A percentile compares a stretch with the other conserved stretches of the same genome.
Conservation (phyloP, 257 asterid species). For the Cordia subcordata region DNA sequence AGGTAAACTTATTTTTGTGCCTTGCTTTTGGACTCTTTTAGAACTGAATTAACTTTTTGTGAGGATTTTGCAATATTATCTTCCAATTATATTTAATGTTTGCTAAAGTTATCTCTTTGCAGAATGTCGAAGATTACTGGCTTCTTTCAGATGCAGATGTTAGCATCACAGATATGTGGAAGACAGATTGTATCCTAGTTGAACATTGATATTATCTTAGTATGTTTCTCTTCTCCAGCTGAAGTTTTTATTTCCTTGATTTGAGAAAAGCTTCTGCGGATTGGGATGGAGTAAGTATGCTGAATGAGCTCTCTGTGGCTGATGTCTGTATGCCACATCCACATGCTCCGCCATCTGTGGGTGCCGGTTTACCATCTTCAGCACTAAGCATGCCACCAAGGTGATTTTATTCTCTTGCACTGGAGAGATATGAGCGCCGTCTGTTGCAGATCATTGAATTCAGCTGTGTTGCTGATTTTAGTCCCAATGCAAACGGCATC, state of each 20-base stretch:
- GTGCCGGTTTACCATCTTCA: slow-evolving; percentile 28
- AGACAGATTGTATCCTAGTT: slow-evolving; percentile 58
- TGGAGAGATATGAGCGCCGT: neutral
- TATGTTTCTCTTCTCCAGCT: neutral
- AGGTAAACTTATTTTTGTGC: neutral
- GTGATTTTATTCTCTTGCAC: slow-evolving; percentile 22
- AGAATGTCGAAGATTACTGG: slow-evolving; percentile 93
- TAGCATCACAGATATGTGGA: slow-evolving; percentile 97
- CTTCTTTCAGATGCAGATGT: slow-evolving; percentile 69
- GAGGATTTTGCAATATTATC: neutral
- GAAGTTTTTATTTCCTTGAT: slow-evolving; percentile 8
- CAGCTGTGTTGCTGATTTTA: neutral
- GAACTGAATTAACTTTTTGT: neutral
- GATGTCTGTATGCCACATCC: slow-evolving; percentile 39
- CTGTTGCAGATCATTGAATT: neutral
- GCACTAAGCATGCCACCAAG: slow-evolving; percentile 43
- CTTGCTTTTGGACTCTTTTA: neutral
- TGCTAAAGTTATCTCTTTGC: slow-evolving; percentile 17
- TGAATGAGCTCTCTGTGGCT: slow-evolving; percentile 55
- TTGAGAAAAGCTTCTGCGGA: slow-evolving; percentile 46
- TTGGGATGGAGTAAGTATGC: slow-evolving; percentile 58
- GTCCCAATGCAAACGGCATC: neutral
- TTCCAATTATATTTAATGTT: neutral
- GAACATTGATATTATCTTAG: slow-evolving; percentile 3
- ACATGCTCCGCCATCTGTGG: slow-evolving; percentile 38